Conservation (phyloP, 2,329 filamentous ascomycete genomes). For the Aspergillus japonicus region DNA sequence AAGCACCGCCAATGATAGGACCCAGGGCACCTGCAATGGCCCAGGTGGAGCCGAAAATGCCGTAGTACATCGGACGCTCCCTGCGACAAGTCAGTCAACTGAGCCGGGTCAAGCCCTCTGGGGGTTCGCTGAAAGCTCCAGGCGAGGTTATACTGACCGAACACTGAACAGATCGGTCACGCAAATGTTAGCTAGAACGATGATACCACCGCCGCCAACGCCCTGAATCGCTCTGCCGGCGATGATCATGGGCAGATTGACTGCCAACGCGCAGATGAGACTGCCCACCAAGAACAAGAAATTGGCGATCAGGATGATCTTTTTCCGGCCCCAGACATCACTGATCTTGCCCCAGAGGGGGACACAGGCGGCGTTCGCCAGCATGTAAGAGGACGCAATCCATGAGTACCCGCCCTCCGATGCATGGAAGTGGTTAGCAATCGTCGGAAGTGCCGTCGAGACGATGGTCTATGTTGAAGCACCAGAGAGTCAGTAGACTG, state of each 20-base stretch:
- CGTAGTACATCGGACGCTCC: slow-evolving; percentile 60
- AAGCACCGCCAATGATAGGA: slow-evolving; percentile 61
- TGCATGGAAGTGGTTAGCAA: slow-evolving; percentile 44
- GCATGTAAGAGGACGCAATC: slow-evolving; percentile 49
- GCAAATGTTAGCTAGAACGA: slow-evolving; percentile 63
- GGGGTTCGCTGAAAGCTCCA: neutral
- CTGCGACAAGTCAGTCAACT: slow-evolving; percentile 27
- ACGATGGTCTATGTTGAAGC: slow-evolving; percentile 39
- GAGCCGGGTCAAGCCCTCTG: neutral
- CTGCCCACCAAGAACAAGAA: slow-evolving; percentile 62
- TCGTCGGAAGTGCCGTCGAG: slow-evolving; percentile 47
- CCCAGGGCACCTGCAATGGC: slow-evolving; percentile 60
- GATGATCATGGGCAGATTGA: slow-evolving; percentile 62
- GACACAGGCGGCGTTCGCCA: slow-evolving; percentile 49
- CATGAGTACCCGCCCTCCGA: slow-evolving; percentile 48
- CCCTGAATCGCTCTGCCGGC: slow-evolving; percentile 63
- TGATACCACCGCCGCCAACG: slow-evolving; percentile 61
- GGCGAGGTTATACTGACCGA: slow-evolving; percentile 35
- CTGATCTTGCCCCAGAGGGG: slow-evolving; percentile 64
- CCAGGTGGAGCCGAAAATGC: slow-evolving; percentile 62
- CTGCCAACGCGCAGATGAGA: slow-evolving; percentile 58
- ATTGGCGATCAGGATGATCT: slow-evolving; percentile 60
- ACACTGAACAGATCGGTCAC: slow-evolving; percentile 65
- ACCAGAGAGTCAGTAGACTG: slow-evolving; percentile 1
- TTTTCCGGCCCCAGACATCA: slow-evolving; percentile 67